Evolutionary conservation across 345 rosid genomes (phyloP), one percentile per base, ranked within the genome.

Genomic region (Garcia nutans): DNA sequence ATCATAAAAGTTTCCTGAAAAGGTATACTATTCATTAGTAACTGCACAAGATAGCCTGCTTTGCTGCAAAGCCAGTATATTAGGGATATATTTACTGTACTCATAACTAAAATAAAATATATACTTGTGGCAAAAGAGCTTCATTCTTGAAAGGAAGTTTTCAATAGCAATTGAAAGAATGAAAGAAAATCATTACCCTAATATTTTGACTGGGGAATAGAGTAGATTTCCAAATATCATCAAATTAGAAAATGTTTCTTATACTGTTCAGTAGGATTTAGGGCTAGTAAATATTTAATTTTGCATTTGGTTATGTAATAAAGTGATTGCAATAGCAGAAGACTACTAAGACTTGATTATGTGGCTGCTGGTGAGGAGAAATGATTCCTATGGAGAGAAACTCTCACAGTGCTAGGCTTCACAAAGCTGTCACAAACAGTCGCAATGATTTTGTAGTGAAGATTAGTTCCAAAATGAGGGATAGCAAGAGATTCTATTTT

Each of bases 1-100:
- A 96, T 92, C 98, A 96, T 96, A 86, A 96, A 93, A 74, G 93
- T 89, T 86, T 96, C 98, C 99, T 93, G 93, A 77, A 80, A 81
- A 71, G 82, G 73, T 74, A 1, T 41, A 16, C 22, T 56, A 15
- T 47, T 69, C 24, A 61, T 47, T 8, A 80, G 63, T 24, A 80
- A 58, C 54, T 63, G 74, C 23, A 73, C 71, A 56, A 77, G 20
- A 82, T 55, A 20, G 37, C 28, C 63, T 15, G 54, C 37, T 61
- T 62, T 49, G 37, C 60, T 44, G 33, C 20, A 55, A 70, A 72
- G 64, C 10, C 28, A 49, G 23, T 22, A 65, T 37, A 65, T 22
- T 42, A 16, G 42, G 24, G 17, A 50, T 28, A 16, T 44, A 62
- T 26, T 31, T 62, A 6, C 66, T 12, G 10, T 62, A 13, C 33